Conservation (phyloP, 352 stramenopile genomes). For the Phytophthora pinifolia region DNA sequence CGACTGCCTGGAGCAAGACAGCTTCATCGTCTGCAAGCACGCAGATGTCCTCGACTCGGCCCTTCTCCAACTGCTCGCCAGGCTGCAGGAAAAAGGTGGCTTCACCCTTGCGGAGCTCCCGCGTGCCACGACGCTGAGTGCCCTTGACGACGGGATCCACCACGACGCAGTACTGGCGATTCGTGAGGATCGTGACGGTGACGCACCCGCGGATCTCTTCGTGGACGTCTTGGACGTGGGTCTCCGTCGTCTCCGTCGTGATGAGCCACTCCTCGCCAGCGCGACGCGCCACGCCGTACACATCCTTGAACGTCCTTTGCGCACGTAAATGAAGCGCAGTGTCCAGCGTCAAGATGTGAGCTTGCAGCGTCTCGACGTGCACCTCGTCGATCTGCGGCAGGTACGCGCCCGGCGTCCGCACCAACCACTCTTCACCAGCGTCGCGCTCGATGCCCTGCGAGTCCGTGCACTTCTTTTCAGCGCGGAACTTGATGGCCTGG, state of each 20-base stretch:
- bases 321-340: conserved; percentile 66
- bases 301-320: conserved; percentile 71
- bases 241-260: conserved; percentile 69
- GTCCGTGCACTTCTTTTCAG: conserved; percentile 81
- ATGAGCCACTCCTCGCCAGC: conserved; percentile 83
- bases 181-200: conserved; percentile 65
- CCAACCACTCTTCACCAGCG: conserved; percentile 79
- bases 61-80: conserved; percentile 59
- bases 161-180: conserved; percentile 84
- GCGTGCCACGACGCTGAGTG: conserved; percentile 69
- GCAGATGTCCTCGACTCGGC: conserved; percentile 60
- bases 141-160: conserved; percentile 67
- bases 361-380: conserved; percentile 56
- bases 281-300: conserved; percentile 69
- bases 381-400: conserved; percentile 77
- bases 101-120: conserved; percentile 72
- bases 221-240: conserved; percentile 76
- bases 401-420: conserved; percentile 70
- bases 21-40: conserved; percentile 77
- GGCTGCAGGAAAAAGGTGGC: conserved; percentile 74
- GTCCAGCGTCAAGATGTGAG: conserved; percentile 67
- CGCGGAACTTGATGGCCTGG: conserved; percentile 77
- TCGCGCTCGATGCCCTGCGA: conserved; percentile 57
- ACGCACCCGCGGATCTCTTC: conserved; percentile 70
- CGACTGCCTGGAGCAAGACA: conserved; percentile 72